A percentile compares a stretch with the other conserved stretches of the same genome.
Conservation (phyloP, 257 asterid genomes). For the Nicotiana obtusifolia region DNA sequence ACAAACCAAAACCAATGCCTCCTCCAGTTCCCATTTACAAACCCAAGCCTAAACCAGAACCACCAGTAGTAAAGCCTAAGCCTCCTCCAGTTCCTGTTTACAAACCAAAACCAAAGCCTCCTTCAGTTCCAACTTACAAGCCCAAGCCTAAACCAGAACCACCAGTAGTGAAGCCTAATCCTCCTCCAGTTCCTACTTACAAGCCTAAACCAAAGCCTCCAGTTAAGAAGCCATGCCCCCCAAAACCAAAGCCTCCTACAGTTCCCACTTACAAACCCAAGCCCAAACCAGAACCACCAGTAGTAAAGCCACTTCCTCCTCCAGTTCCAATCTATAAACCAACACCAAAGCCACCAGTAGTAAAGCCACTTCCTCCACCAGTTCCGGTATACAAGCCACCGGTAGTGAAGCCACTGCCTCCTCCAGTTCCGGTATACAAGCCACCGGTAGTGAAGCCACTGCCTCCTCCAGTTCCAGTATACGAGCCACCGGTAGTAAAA, state of each 20-base stretch:
- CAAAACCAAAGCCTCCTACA: conserved; percentile 7
- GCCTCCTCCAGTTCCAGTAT: conserved; percentile 38
- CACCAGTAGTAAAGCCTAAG: conserved; percentile 13
- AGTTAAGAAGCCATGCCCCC: background rate
- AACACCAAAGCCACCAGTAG: background rate
- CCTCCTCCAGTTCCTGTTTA: conserved; percentile 23
- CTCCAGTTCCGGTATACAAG: conserved; percentile 8
- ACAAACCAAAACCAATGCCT: conserved; percentile 21
- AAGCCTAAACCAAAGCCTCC: conserved; percentile 17
- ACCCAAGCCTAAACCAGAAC: conserved; percentile 30
- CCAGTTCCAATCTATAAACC: conserved; percentile 20
- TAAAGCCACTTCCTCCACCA: conserved; percentile 31
- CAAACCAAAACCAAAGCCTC: conserved; percentile 14
- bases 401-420: conserved; percentile 18
- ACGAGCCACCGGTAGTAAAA: conserved; percentile 19
- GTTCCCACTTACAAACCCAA: conserved; percentile 11
- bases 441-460: conserved; percentile 21
- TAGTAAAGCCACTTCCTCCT: conserved; percentile 29
- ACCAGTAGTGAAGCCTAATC: conserved; percentile 4
- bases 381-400: conserved; percentile 9
- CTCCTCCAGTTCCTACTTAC: background rate
- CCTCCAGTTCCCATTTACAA: conserved; percentile 19
- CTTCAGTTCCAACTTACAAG: conserved; percentile 4
- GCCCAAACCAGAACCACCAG: background rate
- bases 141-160: conserved; percentile 33